Conservation (phyloP, 495 filamentous ascomycete species). For the Rhypophila decipiens region DNA sequence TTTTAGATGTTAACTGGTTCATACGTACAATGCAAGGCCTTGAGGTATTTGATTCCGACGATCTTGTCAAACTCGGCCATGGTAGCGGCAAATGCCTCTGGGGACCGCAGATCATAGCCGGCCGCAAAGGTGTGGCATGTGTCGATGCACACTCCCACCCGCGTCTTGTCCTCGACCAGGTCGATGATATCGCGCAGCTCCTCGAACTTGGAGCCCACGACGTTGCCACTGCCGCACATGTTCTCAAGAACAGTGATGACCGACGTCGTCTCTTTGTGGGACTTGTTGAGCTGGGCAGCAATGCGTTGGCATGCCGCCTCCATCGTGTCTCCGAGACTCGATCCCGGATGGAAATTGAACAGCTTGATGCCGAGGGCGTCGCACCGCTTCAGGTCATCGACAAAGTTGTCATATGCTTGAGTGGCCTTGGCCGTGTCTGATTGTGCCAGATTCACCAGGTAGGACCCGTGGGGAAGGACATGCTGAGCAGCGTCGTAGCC, state of each 20-base stretch:
- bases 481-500: constrained; percentile 64
- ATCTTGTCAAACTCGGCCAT: constrained; percentile 70
- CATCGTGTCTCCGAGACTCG: constrained; percentile 57
- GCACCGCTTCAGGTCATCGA: constrained; percentile 85
- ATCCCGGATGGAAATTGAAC: constrained; percentile 98
- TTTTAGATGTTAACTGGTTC: no score
- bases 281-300: constrained; percentile 69
- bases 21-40: constrained; percentile 58
- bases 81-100: constrained; percentile 64
- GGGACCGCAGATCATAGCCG: constrained; percentile 81
- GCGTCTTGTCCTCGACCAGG: constrained; percentile 67
- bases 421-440: constrained; percentile 67
- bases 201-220: constrained; percentile 78
- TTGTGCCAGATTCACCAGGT: constrained; percentile 92
- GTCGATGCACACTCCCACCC: constrained; percentile 94
- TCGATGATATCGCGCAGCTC: constrained; percentile 81
- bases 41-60: constrained; percentile 72
- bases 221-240: constrained; percentile 85
- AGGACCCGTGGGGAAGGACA: constrained; percentile 86
- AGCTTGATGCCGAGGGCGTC: constrained; percentile 80
- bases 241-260: constrained; percentile 87
- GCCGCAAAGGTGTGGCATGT: constrained; percentile 93
- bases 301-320: constrained; percentile 69
- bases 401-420: constrained; percentile 80
- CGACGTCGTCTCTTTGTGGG: constrained; percentile 64